phyloP scores from a whole-genome alignment of 75 land plant genomes.

The Cunninghamia lanceolata region DNA sequence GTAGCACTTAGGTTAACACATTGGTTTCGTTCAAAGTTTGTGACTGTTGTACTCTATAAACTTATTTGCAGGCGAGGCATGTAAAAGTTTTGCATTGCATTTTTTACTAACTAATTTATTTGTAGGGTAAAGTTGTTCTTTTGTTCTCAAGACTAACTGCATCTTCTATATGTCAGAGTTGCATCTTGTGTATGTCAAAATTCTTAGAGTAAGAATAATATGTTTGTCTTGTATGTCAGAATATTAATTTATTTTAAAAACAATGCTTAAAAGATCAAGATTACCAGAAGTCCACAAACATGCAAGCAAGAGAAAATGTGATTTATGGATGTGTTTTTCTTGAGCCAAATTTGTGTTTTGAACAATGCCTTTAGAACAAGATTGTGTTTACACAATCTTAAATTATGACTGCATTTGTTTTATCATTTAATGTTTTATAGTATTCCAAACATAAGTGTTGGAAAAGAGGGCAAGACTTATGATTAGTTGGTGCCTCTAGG shows the following conservation, averaged over 20 bases:
- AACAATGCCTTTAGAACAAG: not conserved
- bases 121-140: not conserved
- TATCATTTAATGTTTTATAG: too few relatives aligned
- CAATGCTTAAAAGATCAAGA: too few relatives aligned
- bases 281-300: too few relatives aligned
- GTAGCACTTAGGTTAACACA: constrained; percentile 87
- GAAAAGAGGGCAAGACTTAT: too few relatives aligned
- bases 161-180: not conserved
- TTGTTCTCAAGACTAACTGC: not conserved
- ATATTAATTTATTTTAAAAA: too few relatives aligned
- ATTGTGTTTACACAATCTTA: too few relatives aligned
- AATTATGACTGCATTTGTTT: too few relatives aligned
- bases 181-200: not conserved
- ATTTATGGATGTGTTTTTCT: too few relatives aligned
- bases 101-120: constrained; percentile 5
- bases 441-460: not conserved
- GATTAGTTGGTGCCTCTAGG: too few relatives aligned
- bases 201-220: too few relatives aligned
- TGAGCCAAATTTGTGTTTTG: not conserved
- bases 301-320: too few relatives aligned
- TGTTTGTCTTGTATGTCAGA: too few relatives aligned
- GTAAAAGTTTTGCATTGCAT: not conserved
- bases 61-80: constrained; percentile 59
- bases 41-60: constrained; percentile 91
- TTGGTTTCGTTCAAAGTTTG: constrained; percentile 80